Evolutionary conservation across 2,329 filamentous ascomycete species (phyloP), one percentile per base, ranked within the genome.

Genomic region (Cercospora sojina): DNA sequence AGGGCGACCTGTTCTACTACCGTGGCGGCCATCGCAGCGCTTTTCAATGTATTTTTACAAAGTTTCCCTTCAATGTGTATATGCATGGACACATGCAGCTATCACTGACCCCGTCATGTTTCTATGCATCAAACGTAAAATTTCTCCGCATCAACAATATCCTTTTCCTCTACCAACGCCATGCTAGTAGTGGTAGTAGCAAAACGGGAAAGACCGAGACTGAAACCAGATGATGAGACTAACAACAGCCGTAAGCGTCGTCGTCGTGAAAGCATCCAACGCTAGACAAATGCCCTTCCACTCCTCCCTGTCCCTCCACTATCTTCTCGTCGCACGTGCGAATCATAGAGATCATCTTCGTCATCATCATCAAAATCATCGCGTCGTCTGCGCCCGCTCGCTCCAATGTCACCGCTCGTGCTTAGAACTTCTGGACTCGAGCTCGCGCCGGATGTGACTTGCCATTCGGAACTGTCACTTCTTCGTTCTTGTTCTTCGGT

Each of bases 381-480:
- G 16, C 65, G 51, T 67, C 65, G 57, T 59, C 62, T 63, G 57
- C 64, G 53, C 23, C 60, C 60, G 43, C 43, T 43, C 0, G 53
- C 35, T 16, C 72, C 74, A n/a, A 75, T 43, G 69, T 74, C 73
- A 2, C 64, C 68, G 43, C 67, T 71, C 16, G 64, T 61, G 7
- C 70, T 69, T 13, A 75, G 13, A 56, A 70, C 67, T 59, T 76
- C 73, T 3, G 74, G 75, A 63, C 72, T 74, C 16, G 70, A 70
- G 20, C 70, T 70, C 32, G 68, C 69, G n/a, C 73, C 73, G 7
- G 70, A 72, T 0, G 74, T 73, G 35, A 75, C 69, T 41, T 77
- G 74, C 76, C 75, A 77, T 55, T 77, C 76, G 32, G 76, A 76
- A 49, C 73, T 74, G 27, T 69, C 67, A n/a, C 62, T 29, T 51